These are phyloP conservation scores for Salix arbutifolia DNA, from an alignment of 345 rosid genomes.

Conservation along the genomic window DNA sequence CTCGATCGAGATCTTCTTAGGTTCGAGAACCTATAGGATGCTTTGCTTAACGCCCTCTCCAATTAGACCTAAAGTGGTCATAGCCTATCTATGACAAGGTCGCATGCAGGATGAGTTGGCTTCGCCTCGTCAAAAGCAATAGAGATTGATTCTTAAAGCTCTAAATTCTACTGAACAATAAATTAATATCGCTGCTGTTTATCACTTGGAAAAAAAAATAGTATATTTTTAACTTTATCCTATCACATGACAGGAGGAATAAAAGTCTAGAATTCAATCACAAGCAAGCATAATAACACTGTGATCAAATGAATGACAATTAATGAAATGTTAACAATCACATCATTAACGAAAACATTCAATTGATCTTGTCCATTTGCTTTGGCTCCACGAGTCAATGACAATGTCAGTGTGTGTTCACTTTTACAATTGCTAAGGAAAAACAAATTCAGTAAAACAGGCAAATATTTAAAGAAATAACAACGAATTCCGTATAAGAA, in stretches of 20 bases:
- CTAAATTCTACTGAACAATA: background rate
- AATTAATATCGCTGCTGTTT: background rate
- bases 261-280: background rate
- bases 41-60: background rate
- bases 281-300: background rate
- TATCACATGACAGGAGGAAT: background rate
- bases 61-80: background rate
- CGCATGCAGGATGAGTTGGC: background rate
- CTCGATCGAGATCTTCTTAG: too few species aligned
- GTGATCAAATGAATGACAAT: background rate
- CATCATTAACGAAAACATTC: background rate
- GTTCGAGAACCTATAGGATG: background rate
- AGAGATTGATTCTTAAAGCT: background rate
- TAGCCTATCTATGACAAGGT: background rate
- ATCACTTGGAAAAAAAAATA: background rate
- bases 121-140: background rate
- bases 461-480: background rate
- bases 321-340: background rate
- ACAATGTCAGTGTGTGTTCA: too few species aligned
- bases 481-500: background rate
- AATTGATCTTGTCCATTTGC: background rate
- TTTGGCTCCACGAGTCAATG: too few species aligned
- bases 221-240: background rate
- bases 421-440: background rate
- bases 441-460: background rate